Conservation (phyloP, 2,329 filamentous ascomycete genomes). For the Monosporascus sp. region DNA sequence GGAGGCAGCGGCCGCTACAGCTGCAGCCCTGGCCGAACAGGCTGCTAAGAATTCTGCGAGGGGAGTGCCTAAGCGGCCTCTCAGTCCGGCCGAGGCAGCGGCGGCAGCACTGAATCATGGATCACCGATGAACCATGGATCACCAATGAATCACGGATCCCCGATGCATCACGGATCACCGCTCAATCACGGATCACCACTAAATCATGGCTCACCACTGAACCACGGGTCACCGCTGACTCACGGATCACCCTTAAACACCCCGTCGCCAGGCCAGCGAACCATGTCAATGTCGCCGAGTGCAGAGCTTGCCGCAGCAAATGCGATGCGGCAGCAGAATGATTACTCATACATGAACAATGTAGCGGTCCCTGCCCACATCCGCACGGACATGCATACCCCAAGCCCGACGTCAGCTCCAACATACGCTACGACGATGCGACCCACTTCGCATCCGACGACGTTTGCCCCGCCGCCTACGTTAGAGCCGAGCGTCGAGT, state of each 20-base stretch:
- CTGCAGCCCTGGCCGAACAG: slow-evolving; percentile 67
- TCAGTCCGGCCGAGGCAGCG: slow-evolving; percentile 29
- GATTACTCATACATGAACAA: slow-evolving; percentile 75
- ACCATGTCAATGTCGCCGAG: slow-evolving; percentile 74
- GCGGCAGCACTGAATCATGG: slow-evolving; percentile 18
- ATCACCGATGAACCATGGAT: slow-evolving; percentile 52
- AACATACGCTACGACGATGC: slow-evolving; percentile 52
- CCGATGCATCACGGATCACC: slow-evolving; percentile 60
- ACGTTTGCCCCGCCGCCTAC: slow-evolving; percentile 79
- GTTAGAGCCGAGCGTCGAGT: slow-evolving; percentile 79
- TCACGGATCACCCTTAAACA: slow-evolving; percentile 69
- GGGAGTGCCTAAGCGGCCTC: slow-evolving; percentile 26
- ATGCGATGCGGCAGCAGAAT: slow-evolving; percentile 59
- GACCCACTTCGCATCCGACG: slow-evolving; percentile 80
- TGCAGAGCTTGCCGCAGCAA: slow-evolving; percentile 65
- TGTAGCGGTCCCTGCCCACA: slow-evolving; percentile 74
- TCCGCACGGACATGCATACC: slow-evolving; percentile 69
- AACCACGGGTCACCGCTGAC: slow-evolving; percentile 33
- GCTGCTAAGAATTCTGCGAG: slow-evolving; percentile 12
- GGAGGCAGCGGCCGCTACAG: slow-evolving; percentile 84
- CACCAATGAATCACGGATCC: slow-evolving; percentile 48
- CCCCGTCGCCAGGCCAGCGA: slow-evolving; percentile 77
- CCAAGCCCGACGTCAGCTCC: slow-evolving; percentile 63
- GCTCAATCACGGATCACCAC: slow-evolving; percentile 42
- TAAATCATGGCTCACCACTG: slow-evolving; percentile 63